phyloP scores from a whole-genome alignment of 2,329 filamentous ascomycete genomes.

The Pseudogymnoascus sp. region DNA sequence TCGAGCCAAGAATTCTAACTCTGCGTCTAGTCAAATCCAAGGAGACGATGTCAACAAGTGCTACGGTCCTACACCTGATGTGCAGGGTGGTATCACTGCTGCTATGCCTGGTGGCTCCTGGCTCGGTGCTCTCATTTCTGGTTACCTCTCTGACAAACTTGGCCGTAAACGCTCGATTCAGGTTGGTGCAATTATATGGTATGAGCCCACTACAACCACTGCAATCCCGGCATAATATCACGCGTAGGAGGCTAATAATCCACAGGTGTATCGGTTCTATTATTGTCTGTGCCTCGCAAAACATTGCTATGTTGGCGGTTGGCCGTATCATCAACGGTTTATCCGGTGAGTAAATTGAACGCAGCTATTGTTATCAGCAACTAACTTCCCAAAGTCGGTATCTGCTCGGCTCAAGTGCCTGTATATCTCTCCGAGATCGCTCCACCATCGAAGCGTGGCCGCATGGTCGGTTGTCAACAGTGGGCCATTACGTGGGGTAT shows the following conservation, averaged over 20 bases:
- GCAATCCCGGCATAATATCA: conserved; percentile 9
- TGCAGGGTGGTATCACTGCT: conserved; percentile 58
- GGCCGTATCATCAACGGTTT: conserved; percentile 55
- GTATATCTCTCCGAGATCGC: conserved; percentile 62
- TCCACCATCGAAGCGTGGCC: conserved; percentile 47
- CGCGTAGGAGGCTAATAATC: conserved; percentile 18
- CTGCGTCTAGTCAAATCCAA: conserved; percentile 36
- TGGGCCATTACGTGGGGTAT: conserved; percentile 66
- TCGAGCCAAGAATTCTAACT: conserved; percentile 40
- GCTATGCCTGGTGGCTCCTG: conserved; percentile 65
- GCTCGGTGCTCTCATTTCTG: conserved; percentile 52
- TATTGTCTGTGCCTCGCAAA: conserved; percentile 49
- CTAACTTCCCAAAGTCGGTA: conserved; percentile 40
- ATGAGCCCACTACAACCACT: conserved; percentile 8
- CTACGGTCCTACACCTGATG: conserved; percentile 40
- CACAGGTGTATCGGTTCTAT: conserved; percentile 51
- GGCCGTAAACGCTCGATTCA: conserved; percentile 42
- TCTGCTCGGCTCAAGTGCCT: conserved; percentile 58
- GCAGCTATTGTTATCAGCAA: not conserved
- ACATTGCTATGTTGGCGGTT: conserved; percentile 45
- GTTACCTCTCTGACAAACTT: conserved; percentile 48
- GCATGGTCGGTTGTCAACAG: conserved; percentile 63
- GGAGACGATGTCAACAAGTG: conserved; percentile 30
- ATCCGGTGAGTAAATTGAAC: conserved; percentile 23
- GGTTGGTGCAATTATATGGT: conserved; percentile 39